Evolutionary conservation across 495 filamentous ascomycete genomes (phyloP).

Genomic region (Chaetomium fimeti): DNA sequence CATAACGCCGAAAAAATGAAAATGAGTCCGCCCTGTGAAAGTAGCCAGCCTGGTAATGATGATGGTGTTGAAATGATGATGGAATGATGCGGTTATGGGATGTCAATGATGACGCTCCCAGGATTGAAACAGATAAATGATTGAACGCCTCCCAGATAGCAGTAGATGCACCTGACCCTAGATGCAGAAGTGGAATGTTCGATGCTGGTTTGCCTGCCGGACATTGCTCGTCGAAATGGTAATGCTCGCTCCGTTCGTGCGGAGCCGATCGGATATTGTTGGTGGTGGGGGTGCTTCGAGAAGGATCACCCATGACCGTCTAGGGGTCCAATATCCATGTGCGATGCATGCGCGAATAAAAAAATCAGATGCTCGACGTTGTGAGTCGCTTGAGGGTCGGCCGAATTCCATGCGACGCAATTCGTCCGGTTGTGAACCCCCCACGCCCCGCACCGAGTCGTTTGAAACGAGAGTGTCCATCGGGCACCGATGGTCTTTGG

Average conservation of each 20-base stretch:
- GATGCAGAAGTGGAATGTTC: background rate
- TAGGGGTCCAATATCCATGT: background rate
- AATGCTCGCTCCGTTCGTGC: background rate
- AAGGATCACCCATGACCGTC: background rate
- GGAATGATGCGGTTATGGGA: background rate
- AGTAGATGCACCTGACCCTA: background rate
- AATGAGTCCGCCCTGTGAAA: background rate
- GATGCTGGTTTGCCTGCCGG: constrained; percentile 7
- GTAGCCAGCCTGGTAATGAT: background rate
- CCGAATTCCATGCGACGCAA: background rate
- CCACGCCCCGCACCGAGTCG: constrained; percentile 6
- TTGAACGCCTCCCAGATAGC: constrained; percentile 3
- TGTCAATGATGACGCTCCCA: background rate
- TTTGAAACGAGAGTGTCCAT: constrained; percentile 4
- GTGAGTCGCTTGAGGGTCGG: background rate
- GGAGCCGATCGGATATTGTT: background rate
- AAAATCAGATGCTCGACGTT: background rate
- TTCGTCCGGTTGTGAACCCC: constrained; percentile 5
- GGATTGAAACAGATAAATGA: background rate
- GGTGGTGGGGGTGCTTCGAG: background rate
- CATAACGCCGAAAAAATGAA: background rate
- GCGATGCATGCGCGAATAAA: constrained; percentile 24
- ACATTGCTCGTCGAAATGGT: background rate
- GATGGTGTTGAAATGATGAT: background rate
- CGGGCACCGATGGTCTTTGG: background rate